Evolutionary conservation across 2,329 filamentous ascomycete species (phyloP), one percentile per base, ranked within the genome.

Genomic region (Chalaropsis thielavioides): DNA sequence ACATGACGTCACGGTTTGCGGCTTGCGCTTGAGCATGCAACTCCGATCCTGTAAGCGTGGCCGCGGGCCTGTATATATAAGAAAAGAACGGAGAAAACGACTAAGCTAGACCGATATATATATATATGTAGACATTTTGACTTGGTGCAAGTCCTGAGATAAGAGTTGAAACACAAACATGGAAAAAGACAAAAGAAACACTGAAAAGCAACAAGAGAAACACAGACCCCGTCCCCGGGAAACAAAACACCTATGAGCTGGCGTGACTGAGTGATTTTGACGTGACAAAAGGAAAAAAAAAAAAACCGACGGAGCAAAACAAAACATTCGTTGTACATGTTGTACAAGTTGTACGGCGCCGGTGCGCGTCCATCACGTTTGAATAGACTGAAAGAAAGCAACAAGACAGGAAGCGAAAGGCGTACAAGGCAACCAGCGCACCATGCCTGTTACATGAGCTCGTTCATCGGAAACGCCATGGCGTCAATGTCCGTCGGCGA

Each of bases 401-500:
- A 31, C 2, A n/a, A 7, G 11, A 31, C 2, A 4, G 46, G 19
- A 51, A 51, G 5, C 15, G 3, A 54, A 54, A 54, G n/a, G n/a
- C n/a, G n/a, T n/a, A n/a, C n/a, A n/a, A n/a, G n/a, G n/a, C n/a
- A n/a, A n/a, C n/a, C n/a, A 31, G 24, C 17, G 11, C 49, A 4
- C 5, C 10, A 2, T n/a, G 8, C 5, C 43, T 2, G 13, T 24
- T 54, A 56, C 51, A 56, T 56, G 24, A 56, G 24, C 51, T 56
- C 51, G 15, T 56, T 66, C 27, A 66, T 38, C 7, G 65, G 43
- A 54, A 66, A 66, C 43, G 46, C 43, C 31, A 66, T 60, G 8
- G 40, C 35, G 15, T 60, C 46, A 51, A 64, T 60, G 17, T 22
- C 19, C 17, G 56, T 46, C 8, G 51, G 41, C 40, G 58, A 19